Conservation (phyloP, 805 yeast species). For the Grigorovia transvaalensis region DNA sequence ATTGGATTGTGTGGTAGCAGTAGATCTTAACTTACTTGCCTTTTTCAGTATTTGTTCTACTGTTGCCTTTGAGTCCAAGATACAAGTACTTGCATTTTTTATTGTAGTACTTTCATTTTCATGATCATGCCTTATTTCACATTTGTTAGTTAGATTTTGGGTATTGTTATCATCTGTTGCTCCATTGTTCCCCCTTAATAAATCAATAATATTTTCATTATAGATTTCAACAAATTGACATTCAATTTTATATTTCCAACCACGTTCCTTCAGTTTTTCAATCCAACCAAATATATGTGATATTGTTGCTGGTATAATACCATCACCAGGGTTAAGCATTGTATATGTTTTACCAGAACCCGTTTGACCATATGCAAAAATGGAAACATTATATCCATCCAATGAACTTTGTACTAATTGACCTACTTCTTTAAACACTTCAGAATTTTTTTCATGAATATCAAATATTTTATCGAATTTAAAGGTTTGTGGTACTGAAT, state of each 20-base stretch:
- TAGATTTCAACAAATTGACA: conserved; percentile 87
- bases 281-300: conserved; percentile 56
- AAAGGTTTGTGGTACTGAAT: conserved; percentile 30
- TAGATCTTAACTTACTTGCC: conserved; percentile 56
- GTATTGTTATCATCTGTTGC: conserved; percentile 8
- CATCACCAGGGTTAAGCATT: conserved; percentile 63
- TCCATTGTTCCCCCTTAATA: conserved; percentile 29
- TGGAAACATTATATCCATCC: conserved; percentile 86
- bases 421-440: conserved; percentile 73
- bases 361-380: conserved; percentile 95
- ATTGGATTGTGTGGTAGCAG: conserved; percentile 75
- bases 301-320: conserved; percentile 74
- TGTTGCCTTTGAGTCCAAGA: conserved; percentile 37
- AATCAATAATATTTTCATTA: conserved; percentile 70
- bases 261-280: conserved; percentile 36
- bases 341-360: conserved; percentile 93
- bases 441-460: conserved; percentile 41
- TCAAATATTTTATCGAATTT: conserved; percentile 73
- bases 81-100: conserved; percentile 45
- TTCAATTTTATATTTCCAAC: conserved; percentile 51
- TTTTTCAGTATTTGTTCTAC: conserved; percentile 40
- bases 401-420: conserved; percentile 77
- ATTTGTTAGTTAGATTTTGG: conserved; percentile 27
- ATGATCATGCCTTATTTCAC: conserved; percentile 66
- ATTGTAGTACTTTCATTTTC: conserved; percentile 43